A percentile compares a stretch with the other conserved stretches of the same genome.
These are phyloP conservation scores for Abelmoschus esculentus DNA, from an alignment of 345 rosid genomes.

Conservation along the genomic window DNA sequence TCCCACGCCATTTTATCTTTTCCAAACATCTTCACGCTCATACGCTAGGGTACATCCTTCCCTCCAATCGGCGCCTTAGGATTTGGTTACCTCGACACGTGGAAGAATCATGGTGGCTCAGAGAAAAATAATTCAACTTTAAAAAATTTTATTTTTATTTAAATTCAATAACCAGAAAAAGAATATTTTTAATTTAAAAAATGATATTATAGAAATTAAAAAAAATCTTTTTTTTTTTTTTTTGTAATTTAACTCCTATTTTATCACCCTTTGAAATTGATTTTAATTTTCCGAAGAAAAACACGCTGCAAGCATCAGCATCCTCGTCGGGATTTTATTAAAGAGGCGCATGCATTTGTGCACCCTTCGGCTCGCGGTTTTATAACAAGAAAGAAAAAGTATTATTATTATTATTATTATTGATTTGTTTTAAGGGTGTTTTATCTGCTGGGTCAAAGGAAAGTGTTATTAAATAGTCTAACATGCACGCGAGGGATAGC, in stretches of 20 bases:
- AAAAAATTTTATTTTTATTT: too few species aligned
- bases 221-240: too few species aligned
- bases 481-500: constrained; percentile 37
- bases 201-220: too few species aligned
- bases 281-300: too few species aligned
- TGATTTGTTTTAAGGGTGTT: background rate
- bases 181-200: too few species aligned
- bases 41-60: background rate
- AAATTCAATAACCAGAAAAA: too few species aligned
- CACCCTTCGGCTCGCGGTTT: constrained; percentile 44
- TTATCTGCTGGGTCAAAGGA: constrained; percentile 26
- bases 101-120: constrained; percentile 12
- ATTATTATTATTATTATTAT: too few species aligned
- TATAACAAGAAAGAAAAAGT: background rate
- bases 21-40: constrained; percentile 6
- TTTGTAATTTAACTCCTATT: background rate
- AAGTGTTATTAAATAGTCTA: constrained; percentile 27
- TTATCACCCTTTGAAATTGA: background rate
- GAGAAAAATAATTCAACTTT: too few species aligned
- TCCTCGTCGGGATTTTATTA: constrained; percentile 33
- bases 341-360: constrained; percentile 33
- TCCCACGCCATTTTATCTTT: constrained; percentile 23
- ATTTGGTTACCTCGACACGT: constrained; percentile 12
- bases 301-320: constrained; percentile 1
- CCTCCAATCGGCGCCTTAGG: background rate